A percentile compares a stretch with the other conserved stretches of the same genome.
These are phyloP conservation scores for Capronia coronata DNA, from an alignment of 2,329 filamentous ascomycete species.

Conservation along the genomic window DNA sequence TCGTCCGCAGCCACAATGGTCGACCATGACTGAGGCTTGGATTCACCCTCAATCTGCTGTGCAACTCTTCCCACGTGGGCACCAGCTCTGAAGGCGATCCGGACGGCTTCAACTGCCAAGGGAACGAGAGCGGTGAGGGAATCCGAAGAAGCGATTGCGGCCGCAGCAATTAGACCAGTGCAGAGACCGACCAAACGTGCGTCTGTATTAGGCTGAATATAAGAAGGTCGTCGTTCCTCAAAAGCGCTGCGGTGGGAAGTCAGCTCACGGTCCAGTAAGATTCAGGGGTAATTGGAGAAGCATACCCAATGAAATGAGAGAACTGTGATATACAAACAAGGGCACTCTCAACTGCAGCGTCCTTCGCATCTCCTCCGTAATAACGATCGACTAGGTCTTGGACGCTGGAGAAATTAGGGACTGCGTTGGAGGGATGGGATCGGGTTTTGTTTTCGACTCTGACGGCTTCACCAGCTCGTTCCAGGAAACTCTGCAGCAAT, in stretches of 20 bases:
- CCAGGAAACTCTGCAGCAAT: slow-evolving; percentile 39
- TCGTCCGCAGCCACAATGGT: slow-evolving; percentile 36
- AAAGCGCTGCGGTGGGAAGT: slow-evolving; percentile 34
- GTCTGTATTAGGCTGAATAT: slow-evolving; percentile 35
- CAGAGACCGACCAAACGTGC: slow-evolving; percentile 39
- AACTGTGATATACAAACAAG: slow-evolving; percentile 42
- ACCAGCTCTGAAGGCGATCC: slow-evolving; percentile 41
- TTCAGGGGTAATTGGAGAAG: not conserved
- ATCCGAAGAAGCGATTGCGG: slow-evolving; percentile 37
- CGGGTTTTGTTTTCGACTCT: slow-evolving; percentile 36
- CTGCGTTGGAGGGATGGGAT: slow-evolving; percentile 28
- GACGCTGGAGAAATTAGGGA: slow-evolving; percentile 29
- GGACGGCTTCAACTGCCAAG: slow-evolving; percentile 38
- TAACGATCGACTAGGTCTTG: slow-evolving; percentile 31
- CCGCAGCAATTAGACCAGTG: slow-evolving; percentile 39
- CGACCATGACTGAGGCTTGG: slow-evolving; percentile 36
- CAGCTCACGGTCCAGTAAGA: slow-evolving; percentile 10
- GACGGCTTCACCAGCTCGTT: slow-evolving; percentile 39
- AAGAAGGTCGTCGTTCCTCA: slow-evolving; percentile 38
- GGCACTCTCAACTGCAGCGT: slow-evolving; percentile 40
- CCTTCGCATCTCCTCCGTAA: slow-evolving; percentile 27
- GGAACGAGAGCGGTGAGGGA: slow-evolving; percentile 40
- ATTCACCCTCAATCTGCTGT: slow-evolving; percentile 33
- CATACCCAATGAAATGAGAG: slow-evolving; percentile 42
- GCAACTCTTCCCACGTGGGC: slow-evolving; percentile 37